Conservation (phyloP, 305 asterid species). For the Euphrasia arctica region DNA sequence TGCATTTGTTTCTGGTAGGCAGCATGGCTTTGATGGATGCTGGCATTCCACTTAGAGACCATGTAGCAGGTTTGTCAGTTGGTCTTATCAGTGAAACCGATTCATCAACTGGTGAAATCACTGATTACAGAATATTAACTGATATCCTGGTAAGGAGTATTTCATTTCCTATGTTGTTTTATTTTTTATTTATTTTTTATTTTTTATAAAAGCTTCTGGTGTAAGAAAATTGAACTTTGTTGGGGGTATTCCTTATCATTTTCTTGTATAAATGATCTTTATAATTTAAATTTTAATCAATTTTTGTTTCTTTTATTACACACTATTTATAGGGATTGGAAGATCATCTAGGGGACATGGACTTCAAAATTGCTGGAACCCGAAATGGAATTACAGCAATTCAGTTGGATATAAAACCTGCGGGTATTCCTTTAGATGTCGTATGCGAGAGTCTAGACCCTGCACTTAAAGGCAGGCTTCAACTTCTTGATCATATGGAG, state of each 20-base stretch:
- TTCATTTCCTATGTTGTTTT: neutral
- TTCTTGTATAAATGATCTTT: conserved; percentile 3
- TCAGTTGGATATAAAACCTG: conserved; percentile 97
- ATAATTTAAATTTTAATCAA: neutral
- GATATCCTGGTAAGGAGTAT: conserved; percentile 74
- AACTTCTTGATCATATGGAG: conserved; percentile 93
- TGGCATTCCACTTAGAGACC: conserved; percentile 85
- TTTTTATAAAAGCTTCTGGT: neutral
- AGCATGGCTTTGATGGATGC: conserved; percentile 99
- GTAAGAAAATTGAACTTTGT: neutral
- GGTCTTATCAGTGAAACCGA: conserved; percentile 87
- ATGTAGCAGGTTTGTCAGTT: conserved; percentile 88
- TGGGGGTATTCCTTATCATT: neutral
- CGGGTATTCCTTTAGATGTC: conserved; percentile 93
- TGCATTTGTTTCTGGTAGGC: conserved; percentile 44
- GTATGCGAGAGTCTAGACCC: conserved; percentile 77
- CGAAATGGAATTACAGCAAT: conserved; percentile 88
- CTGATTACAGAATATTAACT: conserved; percentile 74
- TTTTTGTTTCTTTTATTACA: conserved; percentile 15
- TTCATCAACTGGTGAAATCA: conserved; percentile 80
- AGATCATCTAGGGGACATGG: conserved; percentile 99
- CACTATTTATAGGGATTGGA: conserved; percentile 73
- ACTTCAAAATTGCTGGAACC: conserved; percentile 97
- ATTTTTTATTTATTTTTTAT: neutral
- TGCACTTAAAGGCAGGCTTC: conserved; percentile 75